Evolutionary conservation across 257 asterid species (phyloP).

Genomic region (Ballota nigra): DNA sequence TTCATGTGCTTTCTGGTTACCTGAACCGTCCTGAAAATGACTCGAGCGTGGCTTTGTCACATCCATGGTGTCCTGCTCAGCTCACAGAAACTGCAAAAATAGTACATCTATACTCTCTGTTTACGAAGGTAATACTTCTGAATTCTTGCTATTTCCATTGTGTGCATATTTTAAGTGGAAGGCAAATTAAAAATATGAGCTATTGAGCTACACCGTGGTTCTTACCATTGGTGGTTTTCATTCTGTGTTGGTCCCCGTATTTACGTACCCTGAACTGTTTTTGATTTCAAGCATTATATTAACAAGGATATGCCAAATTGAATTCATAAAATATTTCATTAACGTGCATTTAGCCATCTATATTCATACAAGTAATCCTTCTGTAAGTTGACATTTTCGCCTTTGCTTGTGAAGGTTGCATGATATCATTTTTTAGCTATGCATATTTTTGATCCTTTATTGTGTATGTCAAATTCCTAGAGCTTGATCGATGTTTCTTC

Average conservation of each 20-base stretch:
- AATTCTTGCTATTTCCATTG: slow-evolving; percentile 15
- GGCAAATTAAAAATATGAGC: slow-evolving; percentile 11
- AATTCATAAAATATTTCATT: neutral
- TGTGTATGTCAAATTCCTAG: slow-evolving; percentile 2
- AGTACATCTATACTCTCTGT: slow-evolving; percentile 52
- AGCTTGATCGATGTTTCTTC: slow-evolving; percentile 11
- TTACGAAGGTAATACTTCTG: slow-evolving; percentile 63
- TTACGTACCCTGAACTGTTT: neutral
- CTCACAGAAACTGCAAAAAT: slow-evolving; percentile 57
- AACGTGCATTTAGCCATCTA: neutral
- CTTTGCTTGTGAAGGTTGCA: slow-evolving; percentile 20
- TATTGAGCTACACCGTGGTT: slow-evolving; percentile 16
- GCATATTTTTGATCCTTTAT: slow-evolving; percentile 5
- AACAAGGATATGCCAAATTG: neutral
- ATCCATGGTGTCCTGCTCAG: slow-evolving; percentile 28
- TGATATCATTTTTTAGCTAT: neutral
- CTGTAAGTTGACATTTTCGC: neutral
- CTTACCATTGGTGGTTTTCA: slow-evolving; percentile 2
- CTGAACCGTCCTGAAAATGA: slow-evolving; percentile 35
- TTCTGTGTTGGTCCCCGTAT: neutral
- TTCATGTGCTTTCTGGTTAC: slow-evolving; percentile 62
- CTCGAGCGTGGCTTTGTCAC: slow-evolving; percentile 29
- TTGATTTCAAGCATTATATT: slow-evolving; percentile 4
- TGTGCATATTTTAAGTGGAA: neutral
- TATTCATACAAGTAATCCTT: neutral